These are phyloP conservation scores for Colletotrichum sublineola DNA, from an alignment of 2,329 filamentous ascomycete species.

Conservation along the genomic window DNA sequence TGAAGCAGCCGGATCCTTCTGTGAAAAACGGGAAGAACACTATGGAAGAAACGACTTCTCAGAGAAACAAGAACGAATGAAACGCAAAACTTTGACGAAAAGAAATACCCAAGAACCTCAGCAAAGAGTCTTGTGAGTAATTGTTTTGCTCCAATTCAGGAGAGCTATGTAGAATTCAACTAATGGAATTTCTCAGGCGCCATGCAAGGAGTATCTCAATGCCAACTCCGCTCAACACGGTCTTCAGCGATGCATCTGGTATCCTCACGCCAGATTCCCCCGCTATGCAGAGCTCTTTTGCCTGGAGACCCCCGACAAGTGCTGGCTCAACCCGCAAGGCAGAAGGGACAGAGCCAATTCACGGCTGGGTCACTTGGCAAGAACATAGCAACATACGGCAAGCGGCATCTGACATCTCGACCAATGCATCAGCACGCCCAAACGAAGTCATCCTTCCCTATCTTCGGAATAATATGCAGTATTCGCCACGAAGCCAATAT, in stretches of 20 bases:
- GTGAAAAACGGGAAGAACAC: neutral
- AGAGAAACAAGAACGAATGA: constrained; percentile 10
- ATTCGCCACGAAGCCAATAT: constrained; percentile 8
- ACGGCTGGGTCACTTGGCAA: constrained; percentile 19
- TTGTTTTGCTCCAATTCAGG: no score
- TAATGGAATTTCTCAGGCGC: constrained; percentile 2
- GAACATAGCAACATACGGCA: constrained; percentile 16
- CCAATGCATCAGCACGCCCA: constrained; percentile 9
- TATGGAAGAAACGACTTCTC: no score
- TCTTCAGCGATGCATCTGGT: constrained; percentile 12
- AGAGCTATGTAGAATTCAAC: fast-evolving
- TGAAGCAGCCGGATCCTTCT: neutral
- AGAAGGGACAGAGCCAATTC: neutral
- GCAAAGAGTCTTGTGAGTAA: constrained; percentile 5
- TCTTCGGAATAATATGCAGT: neutral
- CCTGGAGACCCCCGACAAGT: constrained; percentile 33
- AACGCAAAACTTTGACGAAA: constrained; percentile 26
- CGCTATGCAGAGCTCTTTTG: neutral
- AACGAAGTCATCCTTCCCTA: constrained; percentile 20
- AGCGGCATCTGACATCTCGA: constrained; percentile 26
- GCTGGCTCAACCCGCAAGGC: constrained; percentile 4
- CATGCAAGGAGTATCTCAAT: constrained; percentile 35
- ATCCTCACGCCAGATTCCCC: constrained; percentile 2
- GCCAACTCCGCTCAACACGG: constrained; percentile 19
- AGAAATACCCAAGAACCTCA: constrained; percentile 6